Conservation (phyloP, 176 grass and related monocot genomes). For the Saccharum officinarum region DNA sequence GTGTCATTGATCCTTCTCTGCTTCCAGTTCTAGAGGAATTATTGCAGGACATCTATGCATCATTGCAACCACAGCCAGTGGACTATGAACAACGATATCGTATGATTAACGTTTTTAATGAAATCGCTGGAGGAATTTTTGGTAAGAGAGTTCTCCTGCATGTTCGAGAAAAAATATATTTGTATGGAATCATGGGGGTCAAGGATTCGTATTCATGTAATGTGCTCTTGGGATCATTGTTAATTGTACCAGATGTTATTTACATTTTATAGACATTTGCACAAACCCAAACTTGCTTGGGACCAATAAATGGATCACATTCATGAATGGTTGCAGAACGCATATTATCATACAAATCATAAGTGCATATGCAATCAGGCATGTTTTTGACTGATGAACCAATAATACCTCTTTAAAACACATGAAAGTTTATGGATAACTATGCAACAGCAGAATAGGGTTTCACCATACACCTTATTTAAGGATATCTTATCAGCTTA, state of each 20-base stretch:
- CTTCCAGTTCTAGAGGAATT: slow-evolving; percentile 53
- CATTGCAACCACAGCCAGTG: slow-evolving; percentile 51
- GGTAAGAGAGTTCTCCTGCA: slow-evolving; percentile 44
- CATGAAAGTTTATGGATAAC: slow-evolving; percentile 3
- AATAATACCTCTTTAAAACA: not conserved
- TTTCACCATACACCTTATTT: slow-evolving; percentile 23
- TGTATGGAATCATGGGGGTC: not conserved
- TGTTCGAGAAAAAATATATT: not conserved
- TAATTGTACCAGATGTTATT: slow-evolving; percentile 3
- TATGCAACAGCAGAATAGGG: not conserved
- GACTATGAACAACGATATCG: slow-evolving; percentile 69
- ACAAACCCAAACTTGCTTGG: not conserved
- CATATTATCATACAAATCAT: slow-evolving; percentile 7
- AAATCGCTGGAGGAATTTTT: slow-evolving; percentile 52
- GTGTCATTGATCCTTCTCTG: slow-evolving; percentile 37
- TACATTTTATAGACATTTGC: not conserved
- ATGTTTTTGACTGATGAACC: not conserved
- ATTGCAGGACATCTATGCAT: slow-evolving; percentile 63
- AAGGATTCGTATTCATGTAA: not conserved
- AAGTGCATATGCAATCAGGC: slow-evolving; percentile 8
- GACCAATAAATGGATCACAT: not conserved
- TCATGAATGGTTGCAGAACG: slow-evolving; percentile 15
- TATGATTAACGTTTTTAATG: slow-evolving; percentile 63
- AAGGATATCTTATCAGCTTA: slow-evolving; percentile 7
- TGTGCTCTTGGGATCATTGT: not conserved